Conservation (phyloP, 257 asterid genomes). For the Dorcoceras hygrometricum region DNA sequence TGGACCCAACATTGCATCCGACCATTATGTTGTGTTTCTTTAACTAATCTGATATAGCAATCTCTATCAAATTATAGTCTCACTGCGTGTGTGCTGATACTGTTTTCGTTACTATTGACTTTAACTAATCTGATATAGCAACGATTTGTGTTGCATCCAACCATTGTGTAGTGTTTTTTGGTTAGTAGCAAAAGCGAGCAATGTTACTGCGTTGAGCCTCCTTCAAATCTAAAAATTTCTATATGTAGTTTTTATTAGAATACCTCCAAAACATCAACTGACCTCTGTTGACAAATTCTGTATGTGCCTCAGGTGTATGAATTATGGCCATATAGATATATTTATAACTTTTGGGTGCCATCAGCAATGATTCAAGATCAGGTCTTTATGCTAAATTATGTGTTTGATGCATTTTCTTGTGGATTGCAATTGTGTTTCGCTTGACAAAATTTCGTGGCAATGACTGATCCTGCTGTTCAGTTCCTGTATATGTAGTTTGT, state of each 20-base stretch:
- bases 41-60: background rate
- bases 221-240: too few species aligned
- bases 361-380: background rate
- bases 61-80: background rate
- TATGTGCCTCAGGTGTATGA: background rate
- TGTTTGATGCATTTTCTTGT: background rate
- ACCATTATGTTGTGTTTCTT: background rate
- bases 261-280: background rate
- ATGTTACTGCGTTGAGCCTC: background rate
- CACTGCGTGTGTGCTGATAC: background rate
- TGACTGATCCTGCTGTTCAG: background rate
- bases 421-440: constrained; percentile 1
- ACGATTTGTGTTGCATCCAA: too few species aligned
- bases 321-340: background rate
- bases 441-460: constrained; percentile 1
- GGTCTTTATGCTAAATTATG: background rate
- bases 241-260: background rate
- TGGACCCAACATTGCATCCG: background rate
- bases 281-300: background rate
- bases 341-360: background rate
- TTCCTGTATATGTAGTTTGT: constrained; percentile 1
- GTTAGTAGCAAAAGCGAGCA: background rate
- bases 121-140: too few species aligned
- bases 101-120: background rate
- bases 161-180: too few species aligned